Evolutionary conservation across 805 yeast species (phyloP).

Genomic region (Candida cerambycidarum): DNA sequence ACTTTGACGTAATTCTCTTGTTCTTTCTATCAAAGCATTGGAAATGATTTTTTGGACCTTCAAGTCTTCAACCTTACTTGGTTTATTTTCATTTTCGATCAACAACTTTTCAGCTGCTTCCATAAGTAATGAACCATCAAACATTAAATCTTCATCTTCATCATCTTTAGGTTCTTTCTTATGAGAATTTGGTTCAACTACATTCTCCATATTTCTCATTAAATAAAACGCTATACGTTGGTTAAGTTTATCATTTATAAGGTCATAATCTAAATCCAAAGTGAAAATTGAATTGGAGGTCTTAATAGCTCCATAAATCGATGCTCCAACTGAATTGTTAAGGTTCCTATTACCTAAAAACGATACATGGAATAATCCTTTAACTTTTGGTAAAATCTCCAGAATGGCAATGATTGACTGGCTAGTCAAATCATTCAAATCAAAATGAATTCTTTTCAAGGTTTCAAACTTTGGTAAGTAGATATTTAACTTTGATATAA

Average conservation of each 20-base stretch:
- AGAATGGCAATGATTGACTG: slow-evolving; percentile 50
- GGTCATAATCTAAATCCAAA: slow-evolving; percentile 54
- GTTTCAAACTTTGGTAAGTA: slow-evolving; percentile 46
- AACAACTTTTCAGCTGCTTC: slow-evolving; percentile 70
- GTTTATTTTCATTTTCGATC: slow-evolving; percentile 40
- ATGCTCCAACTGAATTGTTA: slow-evolving; percentile 43
- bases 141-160: slow-evolving; percentile 66
- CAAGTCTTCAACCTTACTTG: slow-evolving; percentile 33
- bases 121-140: slow-evolving; percentile 73
- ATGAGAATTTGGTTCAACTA: slow-evolving; percentile 10
- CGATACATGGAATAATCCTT: slow-evolving; percentile 53
- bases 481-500: slow-evolving; percentile 44
- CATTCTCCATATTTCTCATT: slow-evolving; percentile 55
- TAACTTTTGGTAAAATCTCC: slow-evolving; percentile 46
- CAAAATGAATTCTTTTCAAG: slow-evolving; percentile 54
- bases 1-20: slow-evolving; percentile 48
- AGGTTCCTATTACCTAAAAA: slow-evolving; percentile 51
- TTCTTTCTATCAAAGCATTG: slow-evolving; percentile 51
- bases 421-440: slow-evolving; percentile 48
- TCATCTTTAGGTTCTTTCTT: slow-evolving; percentile 19
- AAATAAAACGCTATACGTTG: slow-evolving; percentile 56
- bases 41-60: slow-evolving; percentile 46
- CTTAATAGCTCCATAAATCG: slow-evolving; percentile 52
- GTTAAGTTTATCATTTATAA: slow-evolving; percentile 49
- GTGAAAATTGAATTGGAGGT: slow-evolving; percentile 46